Conservation (phyloP, 306 rosid genomes). For the Vigna nakashimae region DNA sequence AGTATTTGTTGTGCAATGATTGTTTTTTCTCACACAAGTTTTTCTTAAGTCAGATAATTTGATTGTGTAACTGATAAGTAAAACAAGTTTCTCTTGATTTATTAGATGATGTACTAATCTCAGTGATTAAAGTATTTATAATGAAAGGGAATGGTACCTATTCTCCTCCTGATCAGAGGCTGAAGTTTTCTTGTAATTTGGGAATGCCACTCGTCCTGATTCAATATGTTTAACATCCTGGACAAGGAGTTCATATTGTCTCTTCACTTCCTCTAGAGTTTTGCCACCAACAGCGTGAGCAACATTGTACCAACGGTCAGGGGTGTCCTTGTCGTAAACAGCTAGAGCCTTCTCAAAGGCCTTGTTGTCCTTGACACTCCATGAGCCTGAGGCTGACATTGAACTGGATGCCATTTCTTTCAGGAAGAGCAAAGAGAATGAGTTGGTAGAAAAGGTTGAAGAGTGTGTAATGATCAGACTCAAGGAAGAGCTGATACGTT, state of each 20-base stretch:
- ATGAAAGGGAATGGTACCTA: conserved; percentile 56
- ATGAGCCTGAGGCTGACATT: conserved; percentile 75
- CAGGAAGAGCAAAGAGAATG: not conserved
- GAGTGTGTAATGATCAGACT: conserved; percentile 38
- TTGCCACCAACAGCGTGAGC: conserved; percentile 90
- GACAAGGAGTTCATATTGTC: conserved; percentile 79
- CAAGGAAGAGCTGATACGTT: conserved; percentile 50
- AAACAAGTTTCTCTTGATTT: too few relatives aligned
- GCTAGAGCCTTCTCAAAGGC: conserved; percentile 96
- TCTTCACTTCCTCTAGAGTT: conserved; percentile 84
- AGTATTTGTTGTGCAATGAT: not conserved
- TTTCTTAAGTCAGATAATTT: too few relatives aligned
- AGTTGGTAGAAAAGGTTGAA: not conserved
- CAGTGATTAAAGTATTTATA: not conserved
- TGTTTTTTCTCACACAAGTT: too few relatives aligned
- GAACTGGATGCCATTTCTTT: conserved; percentile 77
- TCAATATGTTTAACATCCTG: conserved; percentile 82
- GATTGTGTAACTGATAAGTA: too few relatives aligned
- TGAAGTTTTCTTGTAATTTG: conserved; percentile 65
- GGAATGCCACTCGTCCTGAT: conserved; percentile 79
- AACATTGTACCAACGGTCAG: conserved; percentile 91
- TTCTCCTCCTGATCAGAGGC: conserved; percentile 53
- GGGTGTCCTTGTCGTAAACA: conserved; percentile 84
- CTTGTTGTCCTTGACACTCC: conserved; percentile 91
- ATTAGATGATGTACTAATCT: too few relatives aligned